These are phyloP conservation scores for Solanum piurae DNA, from an alignment of 257 asterid genomes.

Conservation along the genomic window DNA sequence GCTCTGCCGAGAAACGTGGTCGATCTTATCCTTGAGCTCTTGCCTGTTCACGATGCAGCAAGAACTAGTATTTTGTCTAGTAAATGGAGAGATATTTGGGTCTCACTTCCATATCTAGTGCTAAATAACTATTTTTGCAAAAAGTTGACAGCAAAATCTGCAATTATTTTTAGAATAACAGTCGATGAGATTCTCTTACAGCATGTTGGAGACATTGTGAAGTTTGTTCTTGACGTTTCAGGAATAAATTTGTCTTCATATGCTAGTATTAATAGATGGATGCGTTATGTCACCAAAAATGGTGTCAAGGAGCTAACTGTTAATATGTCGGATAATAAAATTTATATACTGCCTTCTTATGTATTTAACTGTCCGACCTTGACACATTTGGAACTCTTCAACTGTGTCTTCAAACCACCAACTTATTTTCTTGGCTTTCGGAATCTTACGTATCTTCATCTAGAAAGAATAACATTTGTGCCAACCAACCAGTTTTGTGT, in stretches of 20 bases:
- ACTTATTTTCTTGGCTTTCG: background rate
- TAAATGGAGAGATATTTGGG: background rate
- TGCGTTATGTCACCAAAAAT: background rate
- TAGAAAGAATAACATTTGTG: background rate
- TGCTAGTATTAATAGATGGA: background rate
- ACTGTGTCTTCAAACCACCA: background rate
- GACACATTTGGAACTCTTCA: background rate
- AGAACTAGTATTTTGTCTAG: background rate
- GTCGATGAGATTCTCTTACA: background rate
- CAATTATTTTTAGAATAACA: background rate
- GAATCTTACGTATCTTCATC: background rate
- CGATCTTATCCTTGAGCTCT: background rate
- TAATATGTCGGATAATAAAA: background rate
- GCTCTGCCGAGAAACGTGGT: background rate
- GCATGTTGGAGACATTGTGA: background rate
- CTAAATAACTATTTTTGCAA: background rate
- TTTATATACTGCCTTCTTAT: background rate
- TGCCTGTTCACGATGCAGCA: background rate
- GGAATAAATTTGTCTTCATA: background rate
- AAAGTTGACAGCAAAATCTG: background rate
- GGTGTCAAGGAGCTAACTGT: background rate
- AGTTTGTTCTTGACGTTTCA: background rate
- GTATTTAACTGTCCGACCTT: background rate
- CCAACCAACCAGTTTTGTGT: background rate
- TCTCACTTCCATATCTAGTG: background rate